Conservation (phyloP, 192 early-diverging fungal genomes). For the Dimargaris xerosporica region DNA sequence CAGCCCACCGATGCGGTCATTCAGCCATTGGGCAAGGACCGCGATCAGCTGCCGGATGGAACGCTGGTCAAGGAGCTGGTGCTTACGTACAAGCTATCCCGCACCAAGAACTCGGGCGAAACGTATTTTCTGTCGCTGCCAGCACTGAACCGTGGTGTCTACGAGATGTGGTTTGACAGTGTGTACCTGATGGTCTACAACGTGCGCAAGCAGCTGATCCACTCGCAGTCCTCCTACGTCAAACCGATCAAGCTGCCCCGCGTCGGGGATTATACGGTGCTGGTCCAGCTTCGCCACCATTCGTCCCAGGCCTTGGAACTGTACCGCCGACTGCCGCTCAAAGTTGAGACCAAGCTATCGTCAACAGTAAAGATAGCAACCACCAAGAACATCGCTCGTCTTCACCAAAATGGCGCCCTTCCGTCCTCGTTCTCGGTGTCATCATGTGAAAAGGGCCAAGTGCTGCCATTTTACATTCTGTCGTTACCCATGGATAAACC, state of each 20-base stretch:
- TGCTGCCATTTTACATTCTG: slow-evolving; percentile 21
- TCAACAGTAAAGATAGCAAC: slow-evolving; percentile 36
- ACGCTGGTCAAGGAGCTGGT: slow-evolving; percentile 52
- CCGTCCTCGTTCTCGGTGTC: slow-evolving; percentile 15
- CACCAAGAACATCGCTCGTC: slow-evolving; percentile 20
- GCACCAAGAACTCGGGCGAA: slow-evolving; percentile 27
- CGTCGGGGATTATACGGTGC: slow-evolving; percentile 74
- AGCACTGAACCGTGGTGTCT: slow-evolving; percentile 40
- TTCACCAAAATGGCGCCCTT: slow-evolving; percentile 36
- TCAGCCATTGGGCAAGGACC: slow-evolving; percentile 42
- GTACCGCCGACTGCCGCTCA: slow-evolving; percentile 39
- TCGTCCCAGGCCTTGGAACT: slow-evolving; percentile 55
- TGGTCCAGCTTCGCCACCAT: slow-evolving; percentile 59
- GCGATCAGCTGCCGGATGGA: slow-evolving; percentile 60
- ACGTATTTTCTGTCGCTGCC: slow-evolving; percentile 30
- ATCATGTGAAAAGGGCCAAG: slow-evolving; percentile 23
- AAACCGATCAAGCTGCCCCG: slow-evolving; percentile 45
- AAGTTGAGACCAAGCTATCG: slow-evolving; percentile 47
- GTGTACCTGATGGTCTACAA: slow-evolving; percentile 57
- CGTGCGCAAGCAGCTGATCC: slow-evolving; percentile 55
- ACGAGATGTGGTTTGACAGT: slow-evolving; percentile 63
- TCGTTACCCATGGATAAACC: slow-evolving; percentile 3
- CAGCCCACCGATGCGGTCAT: slow-evolving; percentile 48
- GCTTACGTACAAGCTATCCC: slow-evolving; percentile 55
- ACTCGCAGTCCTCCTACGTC: slow-evolving; percentile 55